phyloP scores from a whole-genome alignment of 371 early-diverging fungal genomes.

The Saksenaea vasiformis region DNA sequence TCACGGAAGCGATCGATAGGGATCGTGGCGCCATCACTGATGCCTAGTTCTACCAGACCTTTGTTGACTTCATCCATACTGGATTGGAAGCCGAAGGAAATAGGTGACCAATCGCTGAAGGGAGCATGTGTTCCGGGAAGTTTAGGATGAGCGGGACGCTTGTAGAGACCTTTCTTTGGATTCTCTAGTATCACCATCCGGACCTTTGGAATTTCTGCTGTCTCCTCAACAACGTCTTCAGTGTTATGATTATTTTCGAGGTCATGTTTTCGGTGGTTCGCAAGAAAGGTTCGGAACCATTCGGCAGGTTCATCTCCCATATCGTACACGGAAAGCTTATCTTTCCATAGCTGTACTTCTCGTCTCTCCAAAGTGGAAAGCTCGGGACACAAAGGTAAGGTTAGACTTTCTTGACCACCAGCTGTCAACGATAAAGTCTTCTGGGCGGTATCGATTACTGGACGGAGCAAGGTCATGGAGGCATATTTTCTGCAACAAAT shows the following conservation, averaged over 20 bases:
- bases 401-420: conserved; percentile 21
- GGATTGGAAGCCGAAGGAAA: conserved; percentile 40
- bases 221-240: conserved; percentile 8
- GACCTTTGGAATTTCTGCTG: background rate
- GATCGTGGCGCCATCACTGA: conserved; percentile 36
- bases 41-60: conserved; percentile 25
- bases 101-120: conserved; percentile 48
- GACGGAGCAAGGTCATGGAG: conserved; percentile 33
- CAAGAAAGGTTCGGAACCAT: conserved; percentile 39
- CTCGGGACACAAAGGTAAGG: conserved; percentile 34
- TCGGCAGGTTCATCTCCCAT: conserved; percentile 42
- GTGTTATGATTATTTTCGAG: conserved; percentile 24
- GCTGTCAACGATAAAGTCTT: conserved; percentile 35
- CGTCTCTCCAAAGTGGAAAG: conserved; percentile 11
- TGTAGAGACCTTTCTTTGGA: conserved; percentile 25
- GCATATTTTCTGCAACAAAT: conserved; percentile 34
- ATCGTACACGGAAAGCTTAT: conserved; percentile 35
- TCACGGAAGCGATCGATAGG: conserved; percentile 46
- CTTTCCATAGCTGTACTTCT: conserved; percentile 35
- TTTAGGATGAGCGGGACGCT: conserved; percentile 42
- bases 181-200: conserved; percentile 44
- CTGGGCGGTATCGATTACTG: conserved; percentile 20
- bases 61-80: conserved; percentile 38
- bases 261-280: conserved; percentile 31
- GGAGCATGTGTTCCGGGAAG: conserved; percentile 41